Evolutionary conservation across 306 rosid species (phyloP).

Genomic region (Cotoneaster glaucophyllus): DNA sequence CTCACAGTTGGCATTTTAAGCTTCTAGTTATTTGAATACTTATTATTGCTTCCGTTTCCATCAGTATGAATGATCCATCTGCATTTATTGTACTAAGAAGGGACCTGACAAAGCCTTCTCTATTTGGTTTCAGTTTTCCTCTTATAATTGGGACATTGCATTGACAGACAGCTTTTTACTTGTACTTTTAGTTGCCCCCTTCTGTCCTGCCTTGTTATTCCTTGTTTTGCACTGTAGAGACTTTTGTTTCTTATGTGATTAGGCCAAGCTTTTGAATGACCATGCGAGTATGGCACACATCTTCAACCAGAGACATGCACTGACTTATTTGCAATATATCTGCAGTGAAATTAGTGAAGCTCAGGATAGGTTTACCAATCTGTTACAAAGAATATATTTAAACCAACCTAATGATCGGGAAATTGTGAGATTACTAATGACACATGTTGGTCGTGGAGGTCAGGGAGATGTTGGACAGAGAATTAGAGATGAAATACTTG

Average conservation of each 20-base stretch:
- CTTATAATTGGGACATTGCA: neutral
- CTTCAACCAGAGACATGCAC: neutral
- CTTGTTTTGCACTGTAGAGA: neutral
- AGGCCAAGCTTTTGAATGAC: conserved; percentile 21
- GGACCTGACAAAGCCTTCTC: neutral
- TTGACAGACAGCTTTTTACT: neutral
- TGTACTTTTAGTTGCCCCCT: neutral
- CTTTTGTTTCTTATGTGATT: neutral
- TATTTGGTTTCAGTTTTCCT: neutral
- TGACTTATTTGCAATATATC: neutral
- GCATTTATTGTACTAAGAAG: neutral
- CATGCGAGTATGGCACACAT: neutral
- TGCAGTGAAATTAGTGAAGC: conserved; percentile 39
- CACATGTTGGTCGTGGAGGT: conserved; percentile 3
- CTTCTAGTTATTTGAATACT: neutral
- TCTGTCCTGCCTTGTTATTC: neutral
- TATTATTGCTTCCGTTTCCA: neutral
- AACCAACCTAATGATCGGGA: conserved; percentile 26
- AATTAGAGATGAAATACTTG: conserved; percentile 34
- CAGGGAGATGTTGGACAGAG: conserved; percentile 33
- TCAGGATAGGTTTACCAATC: conserved; percentile 22
- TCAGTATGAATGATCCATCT: neutral
- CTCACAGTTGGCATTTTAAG: neutral
- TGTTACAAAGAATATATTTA: conserved; percentile 20
- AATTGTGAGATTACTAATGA: conserved; percentile 9